These are phyloP conservation scores for Fusarium sp. DNA, from an alignment of 2,329 filamentous ascomycete species.

Conservation along the genomic window DNA sequence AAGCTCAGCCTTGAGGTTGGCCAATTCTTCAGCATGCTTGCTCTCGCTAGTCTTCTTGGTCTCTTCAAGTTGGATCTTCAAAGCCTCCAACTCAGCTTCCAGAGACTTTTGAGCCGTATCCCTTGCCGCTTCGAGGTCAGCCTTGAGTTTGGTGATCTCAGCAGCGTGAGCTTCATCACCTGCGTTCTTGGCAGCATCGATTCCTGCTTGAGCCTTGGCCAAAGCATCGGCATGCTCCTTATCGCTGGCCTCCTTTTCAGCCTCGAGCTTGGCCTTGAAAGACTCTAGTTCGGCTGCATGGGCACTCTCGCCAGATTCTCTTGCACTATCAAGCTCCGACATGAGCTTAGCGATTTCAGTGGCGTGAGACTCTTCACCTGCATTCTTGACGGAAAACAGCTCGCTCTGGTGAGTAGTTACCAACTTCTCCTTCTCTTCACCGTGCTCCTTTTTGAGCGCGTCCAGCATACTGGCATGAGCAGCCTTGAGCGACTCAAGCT, in stretches of 20 bases:
- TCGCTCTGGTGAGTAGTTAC: constrained; percentile 51
- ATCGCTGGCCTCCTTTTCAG: constrained; percentile 58
- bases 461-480: constrained; percentile 61
- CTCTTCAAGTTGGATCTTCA: constrained; percentile 59
- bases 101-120: constrained; percentile 52
- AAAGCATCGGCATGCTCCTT: constrained; percentile 51
- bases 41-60: constrained; percentile 57
- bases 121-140: constrained; percentile 50
- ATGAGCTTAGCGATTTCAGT: constrained; percentile 49
- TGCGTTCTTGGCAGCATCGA: constrained; percentile 50
- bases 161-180: constrained; percentile 50
- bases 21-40: constrained; percentile 53
- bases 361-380: constrained; percentile 46
- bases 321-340: constrained; percentile 51
- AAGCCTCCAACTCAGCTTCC: constrained; percentile 55
- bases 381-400: constrained; percentile 51
- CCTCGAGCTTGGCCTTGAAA: constrained; percentile 58
- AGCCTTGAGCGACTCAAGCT: constrained; percentile 59
- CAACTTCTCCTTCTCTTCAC: constrained; percentile 55
- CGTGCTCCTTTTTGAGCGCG: constrained; percentile 58
- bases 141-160: constrained; percentile 51
- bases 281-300: constrained; percentile 55
- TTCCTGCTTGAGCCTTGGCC: constrained; percentile 51
- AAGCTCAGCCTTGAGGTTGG: constrained; percentile 51
- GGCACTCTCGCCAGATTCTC: constrained; percentile 50